These are phyloP conservation scores for Tephrocybe rancida DNA, from an alignment of 768 basidiomycete species.

Conservation along the genomic window DNA sequence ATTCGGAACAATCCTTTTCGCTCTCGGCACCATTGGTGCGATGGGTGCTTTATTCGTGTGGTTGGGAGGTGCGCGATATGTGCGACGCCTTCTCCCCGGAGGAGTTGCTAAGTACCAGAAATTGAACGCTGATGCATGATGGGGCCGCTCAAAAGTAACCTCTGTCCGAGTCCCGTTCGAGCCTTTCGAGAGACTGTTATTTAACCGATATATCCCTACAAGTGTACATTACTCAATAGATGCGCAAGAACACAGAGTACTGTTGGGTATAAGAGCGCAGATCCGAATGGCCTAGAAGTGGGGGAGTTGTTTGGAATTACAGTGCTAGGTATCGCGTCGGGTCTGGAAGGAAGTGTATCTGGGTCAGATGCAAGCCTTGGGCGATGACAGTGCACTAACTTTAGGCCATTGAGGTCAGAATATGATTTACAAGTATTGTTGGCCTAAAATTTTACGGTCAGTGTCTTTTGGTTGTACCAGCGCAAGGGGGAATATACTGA, in stretches of 20 bases:
- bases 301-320: background rate
- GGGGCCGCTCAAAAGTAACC: no score
- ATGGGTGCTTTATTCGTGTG: slow-evolving; percentile 48
- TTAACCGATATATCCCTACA: background rate
- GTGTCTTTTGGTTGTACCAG: no score
- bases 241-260: slow-evolving; percentile 4
- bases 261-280: background rate
- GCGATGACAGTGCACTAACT: slow-evolving; percentile 44
- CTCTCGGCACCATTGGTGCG: slow-evolving; percentile 46
- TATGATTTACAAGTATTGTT: slow-evolving; percentile 69
- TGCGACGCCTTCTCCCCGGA: slow-evolving; percentile 41
- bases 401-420: slow-evolving; percentile 64
- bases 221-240: background rate
- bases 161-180: no score
- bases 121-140: no score
- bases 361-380: background rate
- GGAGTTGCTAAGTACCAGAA: slow-evolving; percentile 43
- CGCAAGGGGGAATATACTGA: no score
- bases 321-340: slow-evolving; percentile 34
- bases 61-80: slow-evolving; percentile 53
- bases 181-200: background rate
- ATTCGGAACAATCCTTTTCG: slow-evolving; percentile 35
- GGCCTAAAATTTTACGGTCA: slow-evolving; percentile 14
- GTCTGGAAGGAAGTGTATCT: slow-evolving; percentile 26
- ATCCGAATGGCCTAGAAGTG: background rate